Percentiles rank a stretch among this genome's conserved stretches.
Conservation (phyloP, 2,329 filamentous ascomycete genomes). For the Dendryphion nanum region DNA sequence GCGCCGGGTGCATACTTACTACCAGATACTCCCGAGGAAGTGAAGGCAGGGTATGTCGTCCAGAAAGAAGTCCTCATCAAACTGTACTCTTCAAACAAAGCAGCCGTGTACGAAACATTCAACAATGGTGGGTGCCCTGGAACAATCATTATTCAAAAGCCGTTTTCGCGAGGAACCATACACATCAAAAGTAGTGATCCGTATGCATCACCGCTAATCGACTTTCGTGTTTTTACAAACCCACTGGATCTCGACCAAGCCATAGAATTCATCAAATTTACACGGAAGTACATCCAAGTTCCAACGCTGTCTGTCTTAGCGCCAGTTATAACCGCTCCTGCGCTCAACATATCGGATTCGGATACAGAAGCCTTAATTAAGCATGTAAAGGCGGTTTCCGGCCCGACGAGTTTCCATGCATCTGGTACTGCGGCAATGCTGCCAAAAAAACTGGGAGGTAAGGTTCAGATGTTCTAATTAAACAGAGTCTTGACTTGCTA, state of each 20-base stretch:
- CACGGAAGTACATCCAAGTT: slow-evolving; percentile 15
- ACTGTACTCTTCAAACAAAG: not conserved
- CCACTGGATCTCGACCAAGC: slow-evolving; percentile 27
- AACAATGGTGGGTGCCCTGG: not conserved
- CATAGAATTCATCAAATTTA: slow-evolving; percentile 24
- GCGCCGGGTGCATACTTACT: not conserved
- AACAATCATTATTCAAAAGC: not conserved
- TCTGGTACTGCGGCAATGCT: slow-evolving; percentile 19
- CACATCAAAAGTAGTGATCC: slow-evolving; percentile 23
- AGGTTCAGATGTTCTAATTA: too few species aligned
- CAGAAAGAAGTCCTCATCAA: not conserved
- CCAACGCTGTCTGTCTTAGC: slow-evolving; percentile 11
- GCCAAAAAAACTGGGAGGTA: slow-evolving; percentile 17
- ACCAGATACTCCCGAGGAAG: not conserved
- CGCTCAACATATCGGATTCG: slow-evolving; percentile 10
- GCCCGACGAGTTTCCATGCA: slow-evolving; percentile 15
- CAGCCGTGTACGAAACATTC: not conserved
- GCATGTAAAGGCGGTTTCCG: slow-evolving; percentile 1
- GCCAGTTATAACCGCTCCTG: slow-evolving; percentile 15
- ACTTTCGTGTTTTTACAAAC: slow-evolving; percentile 31
- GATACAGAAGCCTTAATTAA: slow-evolving; percentile 4
- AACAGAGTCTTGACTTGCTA: too few species aligned
- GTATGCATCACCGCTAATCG: slow-evolving; percentile 19
- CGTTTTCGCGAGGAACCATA: not conserved
- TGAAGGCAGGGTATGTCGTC: not conserved